Percentiles rank a stretch among this genome's conserved stretches.
Evolutionary conservation across 139 green algal species (phyloP).

Genomic region (Chlamydomonas eustigma): DNA sequence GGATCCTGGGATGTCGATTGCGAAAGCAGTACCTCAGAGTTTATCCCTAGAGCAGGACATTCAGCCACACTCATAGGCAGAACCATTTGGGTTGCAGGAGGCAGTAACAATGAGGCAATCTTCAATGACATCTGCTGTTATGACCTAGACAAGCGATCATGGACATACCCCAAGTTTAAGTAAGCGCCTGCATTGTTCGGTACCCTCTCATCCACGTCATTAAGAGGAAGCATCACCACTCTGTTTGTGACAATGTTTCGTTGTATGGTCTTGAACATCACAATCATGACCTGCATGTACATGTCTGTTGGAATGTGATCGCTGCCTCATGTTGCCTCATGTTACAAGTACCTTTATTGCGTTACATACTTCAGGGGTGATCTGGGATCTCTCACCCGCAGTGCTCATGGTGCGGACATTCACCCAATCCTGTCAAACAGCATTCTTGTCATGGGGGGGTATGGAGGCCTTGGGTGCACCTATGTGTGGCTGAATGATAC

Average conservation of each 20-base stretch:
- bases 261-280: neutral
- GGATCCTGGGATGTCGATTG: neutral
- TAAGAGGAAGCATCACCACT: neutral
- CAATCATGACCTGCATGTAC: neutral
- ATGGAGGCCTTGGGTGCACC: neutral
- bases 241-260: neutral
- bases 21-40: neutral
- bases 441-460: constrained; percentile 8
- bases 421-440: neutral
- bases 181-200: neutral
- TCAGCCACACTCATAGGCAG: constrained; percentile 4
- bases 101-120: constrained; percentile 16
- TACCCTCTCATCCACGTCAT: too few species aligned
- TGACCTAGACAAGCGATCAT: neutral
- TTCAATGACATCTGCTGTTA: constrained; percentile 7
- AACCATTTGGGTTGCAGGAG: constrained; percentile 11
- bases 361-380: neutral
- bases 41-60: neutral
- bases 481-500: constrained; percentile 15
- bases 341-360: neutral
- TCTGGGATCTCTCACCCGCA: neutral
- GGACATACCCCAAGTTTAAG: neutral
- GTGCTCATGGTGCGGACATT: constrained; percentile 10
- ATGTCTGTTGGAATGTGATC: neutral
- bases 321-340: neutral